These are phyloP conservation scores for Fusarium continuum DNA, from an alignment of 2,329 filamentous ascomycete species.

Conservation along the genomic window DNA sequence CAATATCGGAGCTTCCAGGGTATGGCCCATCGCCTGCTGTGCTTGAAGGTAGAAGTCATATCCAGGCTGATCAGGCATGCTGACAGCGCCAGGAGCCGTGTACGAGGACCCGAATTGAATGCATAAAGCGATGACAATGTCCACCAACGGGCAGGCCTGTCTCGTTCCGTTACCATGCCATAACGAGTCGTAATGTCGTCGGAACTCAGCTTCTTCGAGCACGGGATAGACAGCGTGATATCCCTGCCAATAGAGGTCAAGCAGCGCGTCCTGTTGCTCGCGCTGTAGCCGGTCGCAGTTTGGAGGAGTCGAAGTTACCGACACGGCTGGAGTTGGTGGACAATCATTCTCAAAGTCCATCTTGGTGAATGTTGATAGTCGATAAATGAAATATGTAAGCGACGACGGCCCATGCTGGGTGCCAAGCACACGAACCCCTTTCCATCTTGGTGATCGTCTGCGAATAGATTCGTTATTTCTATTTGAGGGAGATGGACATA, in stretches of 20 bases:
- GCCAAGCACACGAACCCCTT: constrained; percentile 4
- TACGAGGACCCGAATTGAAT: constrained; percentile 56
- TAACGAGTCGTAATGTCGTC: constrained; percentile 37
- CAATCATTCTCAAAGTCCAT: background rate
- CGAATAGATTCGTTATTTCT: background rate
- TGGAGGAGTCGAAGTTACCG: background rate
- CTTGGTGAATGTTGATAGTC: constrained; percentile 31
- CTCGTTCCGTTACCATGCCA: constrained; percentile 41
- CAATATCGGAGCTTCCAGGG: constrained; percentile 56
- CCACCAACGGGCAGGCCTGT: constrained; percentile 59
- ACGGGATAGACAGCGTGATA: constrained; percentile 55
- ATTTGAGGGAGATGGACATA: background rate
- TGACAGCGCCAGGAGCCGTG: constrained; percentile 16
- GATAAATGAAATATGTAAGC: constrained; percentile 34
- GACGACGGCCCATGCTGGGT: constrained; percentile 39
- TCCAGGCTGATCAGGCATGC: constrained; percentile 54
- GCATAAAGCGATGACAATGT: constrained; percentile 61
- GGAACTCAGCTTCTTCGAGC: constrained; percentile 36
- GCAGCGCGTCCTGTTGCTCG: constrained; percentile 57
- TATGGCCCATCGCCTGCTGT: constrained; percentile 52
- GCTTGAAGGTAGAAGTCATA: constrained; percentile 55
- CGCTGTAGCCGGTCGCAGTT: constrained; percentile 43
- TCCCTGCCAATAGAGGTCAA: constrained; percentile 59
- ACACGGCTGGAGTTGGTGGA: background rate
- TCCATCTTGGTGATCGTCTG: constrained; percentile 9